Base-by-base conservation (phyloP, 768 basidiomycete species). In the Mrakia gelida region DNA sequence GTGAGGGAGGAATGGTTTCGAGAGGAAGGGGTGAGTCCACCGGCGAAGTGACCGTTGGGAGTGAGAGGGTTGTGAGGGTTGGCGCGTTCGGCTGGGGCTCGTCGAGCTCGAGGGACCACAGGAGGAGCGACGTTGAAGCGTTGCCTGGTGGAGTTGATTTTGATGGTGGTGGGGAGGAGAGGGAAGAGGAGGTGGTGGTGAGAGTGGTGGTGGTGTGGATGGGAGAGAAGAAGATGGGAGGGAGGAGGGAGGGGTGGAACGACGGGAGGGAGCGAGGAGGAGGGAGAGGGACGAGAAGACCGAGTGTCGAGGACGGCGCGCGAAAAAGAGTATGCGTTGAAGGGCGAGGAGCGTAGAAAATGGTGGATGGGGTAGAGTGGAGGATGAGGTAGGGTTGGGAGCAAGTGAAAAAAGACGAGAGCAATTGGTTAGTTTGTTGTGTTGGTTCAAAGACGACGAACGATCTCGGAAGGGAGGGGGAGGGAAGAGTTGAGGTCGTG, bases 41-140 rank as follows among this genome's bases (percentile, higher is more conserved):
- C 34, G 7, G 41, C 21, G 67, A 70, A 70, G 34, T 70, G 67
- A n/a, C 67, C 59, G 59, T 59, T 59, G 59, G 59, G 59, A 26
- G 59, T 70, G 26, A 41, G 67, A 38, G 67, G 67, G 41, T 70
- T 43, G 34, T 41, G 34, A 23, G 67, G 67, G 67, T 38, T 70
- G 34, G 67, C 59, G 59, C 59, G 59, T 59, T 59, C 59, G 26
- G 59, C 38, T 16, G 67, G 34, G 18, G 67, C 41, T 41, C 67
- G 67, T 6, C 67, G 67, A 38, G 67, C 34, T n/a, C 67, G 67
- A 41, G 67, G 38, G 26, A 70, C 34, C 41, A 70, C 13, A 21
- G 67, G 67, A 26, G 34, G 67, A 70, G 67, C 21, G 38, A 70
- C 38, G 34, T 26, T 59, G 59, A 59, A 59, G 59, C 59, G 38